A percentile compares a stretch with the other conserved stretches of the same genome.
phyloP scores from a whole-genome alignment of 2,329 filamentous ascomycete genomes.

The Aspergillus flavus region DNA sequence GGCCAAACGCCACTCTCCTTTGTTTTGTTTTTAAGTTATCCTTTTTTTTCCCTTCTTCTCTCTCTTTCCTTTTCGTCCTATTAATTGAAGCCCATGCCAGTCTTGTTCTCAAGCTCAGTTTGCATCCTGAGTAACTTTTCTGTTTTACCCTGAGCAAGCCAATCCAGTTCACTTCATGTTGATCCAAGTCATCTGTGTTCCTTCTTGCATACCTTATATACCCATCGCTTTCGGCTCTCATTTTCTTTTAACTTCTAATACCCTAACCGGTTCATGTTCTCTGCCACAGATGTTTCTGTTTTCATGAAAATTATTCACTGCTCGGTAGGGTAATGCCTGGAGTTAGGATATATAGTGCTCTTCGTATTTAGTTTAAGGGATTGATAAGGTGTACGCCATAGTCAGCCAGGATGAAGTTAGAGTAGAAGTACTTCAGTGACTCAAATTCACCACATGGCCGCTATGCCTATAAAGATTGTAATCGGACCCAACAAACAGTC shows the following conservation, averaged over 20 bases:
- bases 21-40: not conserved
- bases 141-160: not conserved
- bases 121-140: not conserved
- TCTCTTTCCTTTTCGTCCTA: constrained; percentile 12
- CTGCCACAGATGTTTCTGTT: not conserved
- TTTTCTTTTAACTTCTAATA: not conserved
- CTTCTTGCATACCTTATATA: not conserved
- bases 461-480: not conserved
- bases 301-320: not conserved
- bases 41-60: not conserved
- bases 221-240: not conserved
- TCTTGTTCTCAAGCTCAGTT: not conserved
- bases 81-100: not conserved
- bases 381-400: not conserved
- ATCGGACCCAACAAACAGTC: not conserved
- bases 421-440: not conserved
- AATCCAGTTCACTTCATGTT: not conserved
- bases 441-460: not conserved
- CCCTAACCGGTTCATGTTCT: not conserved
- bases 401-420: not conserved
- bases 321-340: not conserved
- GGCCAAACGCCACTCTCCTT: not conserved
- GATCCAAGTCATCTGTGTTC: not conserved
- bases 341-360: not conserved
- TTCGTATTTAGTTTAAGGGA: not conserved